A percentile compares a stretch with the other conserved stretches of the same genome.
Evolutionary conservation across 2,329 filamentous ascomycete species (phyloP).

Genomic region (Ascochyta rabiei): DNA sequence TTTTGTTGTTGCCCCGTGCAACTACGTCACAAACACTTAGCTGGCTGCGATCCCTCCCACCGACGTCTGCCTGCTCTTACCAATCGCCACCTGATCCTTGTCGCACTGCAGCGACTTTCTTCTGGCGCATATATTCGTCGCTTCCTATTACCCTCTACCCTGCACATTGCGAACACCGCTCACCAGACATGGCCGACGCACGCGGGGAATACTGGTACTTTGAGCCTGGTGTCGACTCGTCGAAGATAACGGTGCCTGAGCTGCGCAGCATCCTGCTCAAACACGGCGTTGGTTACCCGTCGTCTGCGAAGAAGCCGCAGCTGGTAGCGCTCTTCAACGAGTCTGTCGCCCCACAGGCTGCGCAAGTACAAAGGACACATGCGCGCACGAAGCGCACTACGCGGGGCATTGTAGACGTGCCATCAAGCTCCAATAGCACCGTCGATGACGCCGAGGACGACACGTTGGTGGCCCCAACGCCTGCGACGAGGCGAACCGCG

Average conservation of each 20-base stretch:
- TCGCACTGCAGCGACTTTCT: constrained; percentile 2
- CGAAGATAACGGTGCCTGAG: constrained; percentile 81
- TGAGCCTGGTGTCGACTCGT: constrained; percentile 83
- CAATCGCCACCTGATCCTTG: constrained; percentile 11
- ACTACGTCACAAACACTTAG: constrained; percentile 16
- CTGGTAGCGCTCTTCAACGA: constrained; percentile 84
- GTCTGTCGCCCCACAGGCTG: constrained; percentile 77
- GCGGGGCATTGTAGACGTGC: constrained; percentile 76
- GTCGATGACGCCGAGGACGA: constrained; percentile 61
- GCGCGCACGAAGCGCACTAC: constrained; percentile 84
- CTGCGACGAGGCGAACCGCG: constrained; percentile 33
- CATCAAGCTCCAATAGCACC: constrained; percentile 68
- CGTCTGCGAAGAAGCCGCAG: constrained; percentile 88
- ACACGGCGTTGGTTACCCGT: constrained; percentile 84
- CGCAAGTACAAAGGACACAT: constrained; percentile 75
- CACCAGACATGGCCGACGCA: constrained; percentile 37
- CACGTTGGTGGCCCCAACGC: constrained; percentile 52
- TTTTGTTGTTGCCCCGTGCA: constrained; percentile 10
- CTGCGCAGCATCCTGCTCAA: constrained; percentile 89
- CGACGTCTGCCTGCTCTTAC: constrained; percentile 9
- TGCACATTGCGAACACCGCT: not conserved
- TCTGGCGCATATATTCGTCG: not conserved
- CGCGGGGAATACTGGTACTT: constrained; percentile 66
- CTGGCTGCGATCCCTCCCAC: constrained; percentile 1
- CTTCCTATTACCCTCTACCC: not conserved